Percentiles rank a stretch among this genome's conserved stretches.
Evolutionary conservation across 2,329 filamentous ascomycete species (phyloP).

Genomic region (Clonostachys byssicola): DNA sequence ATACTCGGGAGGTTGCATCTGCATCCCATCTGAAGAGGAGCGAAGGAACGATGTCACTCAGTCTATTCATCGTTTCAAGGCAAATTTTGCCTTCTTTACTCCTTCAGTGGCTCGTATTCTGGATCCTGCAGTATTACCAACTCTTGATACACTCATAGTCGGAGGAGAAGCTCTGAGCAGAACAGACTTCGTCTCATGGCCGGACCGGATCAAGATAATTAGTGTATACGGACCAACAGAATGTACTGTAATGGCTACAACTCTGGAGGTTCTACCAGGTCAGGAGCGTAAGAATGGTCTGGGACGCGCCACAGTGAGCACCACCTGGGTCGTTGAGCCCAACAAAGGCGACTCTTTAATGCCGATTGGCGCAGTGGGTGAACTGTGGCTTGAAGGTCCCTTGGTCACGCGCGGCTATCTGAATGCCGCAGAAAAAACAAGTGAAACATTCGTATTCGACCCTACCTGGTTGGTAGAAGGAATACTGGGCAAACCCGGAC

Average conservation of each 20-base stretch:
- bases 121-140: slow-evolving; percentile 36
- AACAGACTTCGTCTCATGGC: slow-evolving; percentile 14
- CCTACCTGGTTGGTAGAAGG: slow-evolving; percentile 45
- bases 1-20: slow-evolving; percentile 40
- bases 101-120: slow-evolving; percentile 43
- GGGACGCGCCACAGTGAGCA: slow-evolving; percentile 38
- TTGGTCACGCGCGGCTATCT: slow-evolving; percentile 60
- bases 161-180: slow-evolving; percentile 39
- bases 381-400: slow-evolving; percentile 50
- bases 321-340: slow-evolving; percentile 44
- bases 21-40: slow-evolving; percentile 48
- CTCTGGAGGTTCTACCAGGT: slow-evolving; percentile 7
- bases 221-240: slow-evolving; percentile 51
- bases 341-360: slow-evolving; percentile 9
- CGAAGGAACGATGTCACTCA: slow-evolving; percentile 44
- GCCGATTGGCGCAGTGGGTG: slow-evolving; percentile 43
- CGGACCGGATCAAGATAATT: no score
- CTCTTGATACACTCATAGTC: slow-evolving; percentile 38
- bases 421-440: slow-evolving; percentile 52
- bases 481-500: slow-evolving; percentile 22
- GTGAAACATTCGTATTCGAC: slow-evolving; percentile 50
- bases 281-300: slow-evolving; percentile 30
- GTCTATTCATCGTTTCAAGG: slow-evolving; percentile 33
- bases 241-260: slow-evolving; percentile 46
- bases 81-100: slow-evolving; percentile 45